These are phyloP conservation scores for Silene vulgaris DNA, from an alignment of 179 eudicot genomes.

Conservation along the genomic window DNA sequence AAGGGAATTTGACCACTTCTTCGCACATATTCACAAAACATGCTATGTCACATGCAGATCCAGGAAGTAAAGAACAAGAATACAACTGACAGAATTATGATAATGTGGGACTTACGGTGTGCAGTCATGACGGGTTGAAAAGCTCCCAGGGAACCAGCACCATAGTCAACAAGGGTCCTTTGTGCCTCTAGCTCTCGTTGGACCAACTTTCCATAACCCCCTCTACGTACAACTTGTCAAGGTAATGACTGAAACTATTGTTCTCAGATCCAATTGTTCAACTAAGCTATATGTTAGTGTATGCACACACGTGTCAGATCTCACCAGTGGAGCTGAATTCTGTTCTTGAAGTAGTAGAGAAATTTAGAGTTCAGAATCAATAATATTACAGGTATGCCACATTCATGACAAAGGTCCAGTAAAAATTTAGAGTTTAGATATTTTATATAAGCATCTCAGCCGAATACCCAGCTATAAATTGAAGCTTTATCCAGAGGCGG, in stretches of 20 bases:
- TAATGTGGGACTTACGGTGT: constrained; percentile 44
- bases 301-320: background rate
- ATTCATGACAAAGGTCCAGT: background rate
- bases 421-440: background rate
- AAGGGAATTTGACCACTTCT: background rate
- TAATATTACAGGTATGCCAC: background rate
- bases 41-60: background rate
- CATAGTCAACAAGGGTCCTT: constrained; percentile 88
- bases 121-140: constrained; percentile 65
- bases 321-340: background rate
- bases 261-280: background rate
- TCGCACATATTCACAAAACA: too few species aligned
- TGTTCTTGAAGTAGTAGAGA: background rate
- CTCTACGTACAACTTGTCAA: constrained; percentile 80
- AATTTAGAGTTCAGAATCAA: background rate
- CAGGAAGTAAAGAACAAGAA: background rate
- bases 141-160: constrained; percentile 69
- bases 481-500: background rate
- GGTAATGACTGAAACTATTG: constrained; percentile 29
- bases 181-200: constrained; percentile 91
- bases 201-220: constrained; percentile 96
- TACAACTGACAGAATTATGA: background rate
- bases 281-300: background rate
- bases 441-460: background rate
- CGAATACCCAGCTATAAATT: background rate